Base-by-base conservation (phyloP, 306 rosid genomes). In the Acacia confusa region DNA sequence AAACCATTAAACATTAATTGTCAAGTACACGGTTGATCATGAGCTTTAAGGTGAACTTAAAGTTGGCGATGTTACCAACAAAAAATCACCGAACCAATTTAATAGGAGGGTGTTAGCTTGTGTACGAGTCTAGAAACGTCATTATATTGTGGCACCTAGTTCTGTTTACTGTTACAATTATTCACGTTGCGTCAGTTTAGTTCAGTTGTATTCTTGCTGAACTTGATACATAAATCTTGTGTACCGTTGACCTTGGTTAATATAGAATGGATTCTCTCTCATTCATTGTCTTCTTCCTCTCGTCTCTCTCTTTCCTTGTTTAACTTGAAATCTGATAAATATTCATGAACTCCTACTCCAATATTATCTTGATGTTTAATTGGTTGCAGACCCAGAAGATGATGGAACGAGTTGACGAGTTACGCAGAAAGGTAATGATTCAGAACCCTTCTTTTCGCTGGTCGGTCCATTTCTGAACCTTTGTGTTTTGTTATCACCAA, bases 351-450 rank as follows among this genome's bases (percentile, higher is more conserved):
- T 25, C 66, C 12, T 25, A 1, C 7, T 2, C 66, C 24, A 60
- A 60, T 47, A 14, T 2, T 16, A 61, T 25, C 17, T 24, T 17
- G 9, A 34, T 28, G 44, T 76, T 16, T 50, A 50, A 50, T 50
- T 50, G 34, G 55, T 64, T 81, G 88, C 85, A 94, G 98, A 82
- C 57, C 7, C 85, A 75, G 58, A 82, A 82, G 79, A 84, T 85
- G 69, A 17, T 82, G 38, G 88, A 90, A 71, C 84, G 87, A 83
- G 41, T 83, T 0, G 87, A 89, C 15, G 95, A 90, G 77, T 85
- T 92, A 44, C 92, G 80, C 24, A 76, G 76, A 81, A 88, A 85
- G 92, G 98, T 92, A 78, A n/a, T 14, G 57, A 43, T 25, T 41
- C 20, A 43, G 75, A n/a, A 57, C 64, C 57, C 1, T 50, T 50